Evolutionary conservation across 352 stramenopile species (phyloP), one percentile per base, ranked within the genome.

Genomic region (Halophytophthora batemanensis): DNA sequence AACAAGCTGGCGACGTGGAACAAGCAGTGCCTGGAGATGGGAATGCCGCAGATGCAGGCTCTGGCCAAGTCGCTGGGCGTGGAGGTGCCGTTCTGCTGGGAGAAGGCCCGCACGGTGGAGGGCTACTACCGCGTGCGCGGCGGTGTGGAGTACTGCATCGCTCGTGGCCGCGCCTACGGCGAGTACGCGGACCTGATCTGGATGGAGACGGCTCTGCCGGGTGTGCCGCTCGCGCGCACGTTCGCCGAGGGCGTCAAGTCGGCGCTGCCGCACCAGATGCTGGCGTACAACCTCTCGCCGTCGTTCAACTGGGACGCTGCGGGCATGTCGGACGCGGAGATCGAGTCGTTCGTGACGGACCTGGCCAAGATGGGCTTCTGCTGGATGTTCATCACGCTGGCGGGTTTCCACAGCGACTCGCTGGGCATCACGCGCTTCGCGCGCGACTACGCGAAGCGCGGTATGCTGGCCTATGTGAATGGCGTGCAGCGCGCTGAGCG

Each of bases 331-430:
- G 95, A 99, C 59, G 67, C 61, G 25, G 72, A 98, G 64, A 96
- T 99, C 53, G 78, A 84, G 39, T 83, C 71, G 18, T 99, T 99
- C 73, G 97, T 98, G 55, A 86, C 95, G 39, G 95, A 98, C 51
- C 75, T 99, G 35, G 97, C 88, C 25, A 80, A 83, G 35, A 76
- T 99, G 49, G 97, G 97, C 53, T 99, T 97, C 73, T 95, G 90
- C 45, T 99, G 95, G 94, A 96, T 99, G 78, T 99, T 99, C 71
- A 99, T 99, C 55, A 99, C 97, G 43, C 82, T 99, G 38, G 96
- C 96, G 47, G 97, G 97, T 52, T 99, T 99, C 82, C 97, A 99
- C 83, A 93, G 87, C 40, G 97, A 99, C 72, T 97, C 95, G 47
- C 87, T 99, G 25, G 87, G 96, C 64, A 97, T 97, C 33, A 98